phyloP scores from a whole-genome alignment of 2,329 filamentous ascomycete species.

The Alternaria panax region DNA sequence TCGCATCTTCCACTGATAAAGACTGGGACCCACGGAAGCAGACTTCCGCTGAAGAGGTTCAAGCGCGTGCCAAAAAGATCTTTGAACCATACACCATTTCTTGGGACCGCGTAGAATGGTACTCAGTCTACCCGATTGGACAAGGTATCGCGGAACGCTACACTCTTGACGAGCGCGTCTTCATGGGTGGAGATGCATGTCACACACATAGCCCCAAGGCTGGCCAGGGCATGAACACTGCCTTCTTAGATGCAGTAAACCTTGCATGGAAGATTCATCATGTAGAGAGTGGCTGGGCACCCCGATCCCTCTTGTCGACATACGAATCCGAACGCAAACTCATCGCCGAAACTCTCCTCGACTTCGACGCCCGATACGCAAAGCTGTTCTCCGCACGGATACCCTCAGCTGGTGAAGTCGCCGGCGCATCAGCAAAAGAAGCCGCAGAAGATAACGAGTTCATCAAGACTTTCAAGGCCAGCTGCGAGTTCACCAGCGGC shows the following conservation, averaged over 20 bases:
- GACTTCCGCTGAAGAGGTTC: slow-evolving; percentile 66
- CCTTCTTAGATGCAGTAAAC: slow-evolving; percentile 75
- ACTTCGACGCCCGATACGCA: slow-evolving; percentile 89
- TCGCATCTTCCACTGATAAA: slow-evolving; percentile 67
- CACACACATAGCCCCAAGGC: slow-evolving; percentile 71
- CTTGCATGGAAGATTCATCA: slow-evolving; percentile 96
- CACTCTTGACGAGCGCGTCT: slow-evolving; percentile 69
- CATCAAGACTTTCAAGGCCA: slow-evolving; percentile 87
- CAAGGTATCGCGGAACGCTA: slow-evolving; percentile 71
- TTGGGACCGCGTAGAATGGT: slow-evolving; percentile 72
- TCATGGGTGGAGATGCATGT: slow-evolving; percentile 71
- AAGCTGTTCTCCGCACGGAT: slow-evolving; percentile 85
- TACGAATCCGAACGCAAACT: slow-evolving; percentile 88
- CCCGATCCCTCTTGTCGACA: slow-evolving; percentile 76
- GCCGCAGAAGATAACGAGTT: slow-evolving; percentile 72
- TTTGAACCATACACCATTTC: slow-evolving; percentile 66
- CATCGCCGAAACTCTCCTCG: slow-evolving; percentile 81
- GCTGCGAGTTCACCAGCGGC: slow-evolving; percentile 90
- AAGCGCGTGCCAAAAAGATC: slow-evolving; percentile 64
- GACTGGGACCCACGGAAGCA: slow-evolving; percentile 69
- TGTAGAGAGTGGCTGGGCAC: slow-evolving; percentile 82
- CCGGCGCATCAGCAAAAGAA: slow-evolving; percentile 61
- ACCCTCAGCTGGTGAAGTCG: slow-evolving; percentile 75
- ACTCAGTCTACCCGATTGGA: slow-evolving; percentile 70
- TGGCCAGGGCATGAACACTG: slow-evolving; percentile 70